Conservation (phyloP, 306 rosid genomes). For the Pyrus betulifolia region DNA sequence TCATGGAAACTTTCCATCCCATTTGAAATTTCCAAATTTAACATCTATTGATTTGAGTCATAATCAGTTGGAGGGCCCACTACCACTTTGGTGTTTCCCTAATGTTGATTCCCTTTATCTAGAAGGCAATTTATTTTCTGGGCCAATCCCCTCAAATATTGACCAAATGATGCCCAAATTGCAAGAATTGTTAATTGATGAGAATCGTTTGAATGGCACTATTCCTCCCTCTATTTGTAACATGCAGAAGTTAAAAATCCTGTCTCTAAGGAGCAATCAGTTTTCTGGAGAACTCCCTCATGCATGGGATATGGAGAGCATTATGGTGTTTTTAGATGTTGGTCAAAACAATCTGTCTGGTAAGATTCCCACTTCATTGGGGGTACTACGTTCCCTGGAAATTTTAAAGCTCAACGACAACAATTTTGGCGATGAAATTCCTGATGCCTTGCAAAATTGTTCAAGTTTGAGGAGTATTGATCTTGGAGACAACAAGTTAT, state of each 20-base stretch:
- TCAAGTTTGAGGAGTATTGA: rapidly evolving
- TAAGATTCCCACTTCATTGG: too few relatives aligned
- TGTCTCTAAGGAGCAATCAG: background rate
- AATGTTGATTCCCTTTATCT: rapidly evolving
- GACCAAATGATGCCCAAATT: background rate
- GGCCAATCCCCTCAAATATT: too few relatives aligned
- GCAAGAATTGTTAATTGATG: rapidly evolving
- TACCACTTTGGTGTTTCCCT: too few relatives aligned
- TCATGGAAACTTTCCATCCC: background rate
- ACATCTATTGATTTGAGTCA: background rate
- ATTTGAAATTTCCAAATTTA: background rate
- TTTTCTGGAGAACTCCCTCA: too few relatives aligned
- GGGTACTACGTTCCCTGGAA: too few relatives aligned
- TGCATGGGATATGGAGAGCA: too few relatives aligned
- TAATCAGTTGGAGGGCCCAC: background rate
- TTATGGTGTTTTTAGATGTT: too few relatives aligned
- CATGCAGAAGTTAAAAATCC: rapidly evolving
- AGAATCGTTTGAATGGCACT: background rate
- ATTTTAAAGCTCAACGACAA: too few relatives aligned
- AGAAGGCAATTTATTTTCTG: too few relatives aligned
- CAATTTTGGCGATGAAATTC: background rate
- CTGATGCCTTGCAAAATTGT: background rate
- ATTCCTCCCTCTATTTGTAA: background rate
- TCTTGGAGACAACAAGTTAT: background rate
- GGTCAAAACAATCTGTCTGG: too few relatives aligned